Conservation (phyloP, 139 green algal species). For the Chlamydomonas sp. region DNA sequence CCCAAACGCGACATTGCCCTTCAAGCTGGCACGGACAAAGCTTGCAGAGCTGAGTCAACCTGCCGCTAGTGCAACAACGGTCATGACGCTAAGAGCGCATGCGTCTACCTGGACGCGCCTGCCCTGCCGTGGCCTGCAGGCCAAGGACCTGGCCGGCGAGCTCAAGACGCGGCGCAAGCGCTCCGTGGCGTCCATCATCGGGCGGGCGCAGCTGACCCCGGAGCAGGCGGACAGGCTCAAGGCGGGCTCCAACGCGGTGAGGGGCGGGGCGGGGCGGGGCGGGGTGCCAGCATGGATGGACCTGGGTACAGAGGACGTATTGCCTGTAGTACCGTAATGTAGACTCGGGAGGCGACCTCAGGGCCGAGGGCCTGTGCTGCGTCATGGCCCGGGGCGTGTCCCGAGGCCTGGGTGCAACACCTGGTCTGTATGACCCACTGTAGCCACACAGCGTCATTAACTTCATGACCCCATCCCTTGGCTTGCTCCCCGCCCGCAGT, state of each 20-base stretch:
- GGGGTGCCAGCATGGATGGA: neutral
- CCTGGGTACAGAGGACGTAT: neutral
- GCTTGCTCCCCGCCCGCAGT: constrained; percentile 5
- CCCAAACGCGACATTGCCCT: too few relatives aligned
- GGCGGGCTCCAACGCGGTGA: constrained; percentile 45
- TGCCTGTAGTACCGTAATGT: too few relatives aligned
- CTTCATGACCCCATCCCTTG: neutral
- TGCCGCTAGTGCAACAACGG: too few relatives aligned
- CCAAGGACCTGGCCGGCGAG: constrained; percentile 50
- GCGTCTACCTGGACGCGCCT: neutral
- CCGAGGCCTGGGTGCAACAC: too few relatives aligned
- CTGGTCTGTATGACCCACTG: neutral
- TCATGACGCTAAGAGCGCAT: too few relatives aligned
- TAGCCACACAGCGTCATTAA: neutral
- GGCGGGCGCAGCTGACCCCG: constrained; percentile 45
- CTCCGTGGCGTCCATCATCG: constrained; percentile 56
- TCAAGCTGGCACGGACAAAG: too few relatives aligned
- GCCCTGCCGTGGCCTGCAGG: constrained; percentile 17
- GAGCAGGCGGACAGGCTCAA: constrained; percentile 59
- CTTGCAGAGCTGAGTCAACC: too few relatives aligned
- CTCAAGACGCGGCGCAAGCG: constrained; percentile 42
- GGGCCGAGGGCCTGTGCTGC: too few relatives aligned
- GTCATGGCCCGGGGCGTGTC: too few relatives aligned
- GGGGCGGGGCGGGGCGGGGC: neutral
- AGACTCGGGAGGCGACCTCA: too few relatives aligned